A percentile compares a stretch with the other conserved stretches of the same genome.
Conservation (phyloP, 257 asterid genomes). For the Lithospermum erythrorhizon region DNA sequence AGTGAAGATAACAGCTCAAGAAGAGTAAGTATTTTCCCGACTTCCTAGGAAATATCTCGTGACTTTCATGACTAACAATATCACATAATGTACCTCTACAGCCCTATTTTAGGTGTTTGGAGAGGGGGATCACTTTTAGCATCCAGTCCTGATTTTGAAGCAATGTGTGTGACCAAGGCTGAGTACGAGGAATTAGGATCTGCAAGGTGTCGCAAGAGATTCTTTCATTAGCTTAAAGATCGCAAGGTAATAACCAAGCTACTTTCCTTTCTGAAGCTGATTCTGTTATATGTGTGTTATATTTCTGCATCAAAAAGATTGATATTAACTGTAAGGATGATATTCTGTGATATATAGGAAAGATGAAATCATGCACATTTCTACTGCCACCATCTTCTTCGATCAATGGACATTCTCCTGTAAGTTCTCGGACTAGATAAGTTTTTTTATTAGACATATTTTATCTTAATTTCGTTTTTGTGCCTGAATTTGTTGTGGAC, state of each 20-base stretch:
- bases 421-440: no score
- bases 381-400: no score
- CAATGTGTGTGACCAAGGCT: constrained; percentile 87
- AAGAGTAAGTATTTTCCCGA: constrained; percentile 47
- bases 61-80: constrained; percentile 1
- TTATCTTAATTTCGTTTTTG: no score
- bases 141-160: constrained; percentile 91
- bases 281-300: no score
- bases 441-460: no score
- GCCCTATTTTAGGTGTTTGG: constrained; percentile 96
- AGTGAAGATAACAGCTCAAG: constrained; percentile 73
- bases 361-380: no score
- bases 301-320: no score
- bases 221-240: constrained; percentile 44
- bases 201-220: constrained; percentile 72
- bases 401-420: no score
- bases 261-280: not conserved
- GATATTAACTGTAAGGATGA: no score
- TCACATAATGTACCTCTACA: constrained; percentile 22
- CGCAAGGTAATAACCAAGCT: not conserved
- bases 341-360: no score
- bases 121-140: constrained; percentile 96
- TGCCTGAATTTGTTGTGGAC: no score
- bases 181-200: constrained; percentile 98
- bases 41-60: constrained; percentile 9